phyloP scores from a whole-genome alignment of 2,329 filamentous ascomycete genomes.

The Xylaria sp. region DNA sequence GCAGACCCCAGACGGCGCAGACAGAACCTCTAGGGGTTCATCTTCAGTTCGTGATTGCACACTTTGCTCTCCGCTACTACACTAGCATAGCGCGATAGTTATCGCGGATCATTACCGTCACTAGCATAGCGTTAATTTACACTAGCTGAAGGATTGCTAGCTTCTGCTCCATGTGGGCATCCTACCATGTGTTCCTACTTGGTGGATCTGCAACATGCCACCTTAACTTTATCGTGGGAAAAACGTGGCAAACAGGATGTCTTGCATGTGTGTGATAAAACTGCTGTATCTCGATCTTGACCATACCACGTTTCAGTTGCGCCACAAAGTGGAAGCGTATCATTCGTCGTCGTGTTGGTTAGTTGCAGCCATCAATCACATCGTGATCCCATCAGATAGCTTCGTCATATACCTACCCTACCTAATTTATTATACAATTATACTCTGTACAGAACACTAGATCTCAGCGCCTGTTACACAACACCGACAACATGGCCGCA shows the following conservation, averaged over 20 bases:
- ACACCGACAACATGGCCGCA: conserved; percentile 22
- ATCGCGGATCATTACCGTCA: neutral
- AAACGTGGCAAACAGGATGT: conserved; percentile 16
- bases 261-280: conserved; percentile 1
- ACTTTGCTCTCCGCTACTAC: neutral
- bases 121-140: neutral
- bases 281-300: neutral
- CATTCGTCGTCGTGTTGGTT: neutral
- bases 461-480: neutral
- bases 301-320: conserved; percentile 4
- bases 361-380: neutral
- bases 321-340: conserved; percentile 15
- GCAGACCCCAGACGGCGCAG: neutral
- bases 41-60: neutral
- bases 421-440: neutral
- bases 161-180: neutral
- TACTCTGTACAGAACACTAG: neutral
- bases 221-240: conserved; percentile 8
- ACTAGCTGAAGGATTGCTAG: conserved; percentile 6
- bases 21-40: neutral
- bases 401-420: neutral
- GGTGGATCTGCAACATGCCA: conserved; percentile 3
- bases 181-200: neutral
- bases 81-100: neutral
- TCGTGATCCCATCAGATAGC: neutral